Percentiles rank a stretch among this genome's conserved stretches.
phyloP scores from a whole-genome alignment of 495 filamentous ascomycete species.

The Penicillium simplicissimum region DNA sequence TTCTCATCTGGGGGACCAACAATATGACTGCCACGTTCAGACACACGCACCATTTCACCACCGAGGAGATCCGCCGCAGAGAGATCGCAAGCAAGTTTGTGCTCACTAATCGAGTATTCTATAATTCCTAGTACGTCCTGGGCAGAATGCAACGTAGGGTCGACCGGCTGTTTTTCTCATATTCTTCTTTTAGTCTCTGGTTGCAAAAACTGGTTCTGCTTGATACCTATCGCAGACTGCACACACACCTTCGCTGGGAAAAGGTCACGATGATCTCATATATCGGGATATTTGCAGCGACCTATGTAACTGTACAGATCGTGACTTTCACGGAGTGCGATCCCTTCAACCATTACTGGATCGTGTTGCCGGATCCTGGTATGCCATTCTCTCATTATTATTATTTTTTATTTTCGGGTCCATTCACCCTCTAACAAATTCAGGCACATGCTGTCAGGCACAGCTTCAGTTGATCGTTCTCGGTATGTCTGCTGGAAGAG shows the following conservation, averaged over 20 bases:
- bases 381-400: not conserved
- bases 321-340: conserved; percentile 48
- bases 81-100: conserved; percentile 35
- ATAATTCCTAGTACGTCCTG: conserved; percentile 34
- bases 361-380: conserved; percentile 42
- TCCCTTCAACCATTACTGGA: conserved; percentile 46
- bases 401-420: not conserved
- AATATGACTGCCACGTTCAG: conserved; percentile 28
- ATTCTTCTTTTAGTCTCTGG: conserved; percentile 34
- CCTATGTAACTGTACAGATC: conserved; percentile 37
- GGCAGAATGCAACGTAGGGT: not conserved
- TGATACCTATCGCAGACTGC: conserved; percentile 41
- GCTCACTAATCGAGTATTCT: conserved; percentile 30
- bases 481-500: conserved; percentile 4
- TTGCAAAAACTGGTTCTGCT: conserved; percentile 46
- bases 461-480: conserved; percentile 41
- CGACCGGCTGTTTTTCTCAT: conserved; percentile 1
- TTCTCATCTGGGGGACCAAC: conserved; percentile 38
- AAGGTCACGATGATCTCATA: conserved; percentile 34
- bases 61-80: conserved; percentile 31
- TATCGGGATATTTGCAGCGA: conserved; percentile 31
- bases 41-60: conserved; percentile 24
- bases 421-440: conserved; percentile 6
- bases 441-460: conserved; percentile 37
- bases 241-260: conserved; percentile 36